Percentiles rank a stretch among this genome's conserved stretches.
phyloP scores from a whole-genome alignment of 306 rosid species.

The Trifolium subterraneum region DNA sequence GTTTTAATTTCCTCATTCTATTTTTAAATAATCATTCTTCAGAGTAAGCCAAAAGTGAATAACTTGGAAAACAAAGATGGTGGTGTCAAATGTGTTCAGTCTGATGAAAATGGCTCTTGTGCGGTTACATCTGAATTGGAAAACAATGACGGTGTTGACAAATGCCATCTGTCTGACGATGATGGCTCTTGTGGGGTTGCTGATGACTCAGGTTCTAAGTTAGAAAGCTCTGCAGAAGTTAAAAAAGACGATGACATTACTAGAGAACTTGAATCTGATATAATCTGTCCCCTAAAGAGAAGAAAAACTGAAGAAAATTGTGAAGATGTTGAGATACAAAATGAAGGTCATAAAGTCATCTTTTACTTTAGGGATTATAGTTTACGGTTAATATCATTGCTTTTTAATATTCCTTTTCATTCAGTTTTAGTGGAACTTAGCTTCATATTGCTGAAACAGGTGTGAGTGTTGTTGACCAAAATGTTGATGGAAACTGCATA shows the following conservation, averaged over 20 bases:
- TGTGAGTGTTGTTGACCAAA: constrained; percentile 44
- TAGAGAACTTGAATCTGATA: constrained; percentile 51
- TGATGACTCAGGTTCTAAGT: constrained; percentile 45
- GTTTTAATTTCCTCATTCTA: constrained; percentile 17
- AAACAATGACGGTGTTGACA: constrained; percentile 46
- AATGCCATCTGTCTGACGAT: constrained; percentile 48
- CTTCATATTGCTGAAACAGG: constrained; percentile 49
- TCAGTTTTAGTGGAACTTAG: constrained; percentile 31
- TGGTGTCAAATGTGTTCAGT: constrained; percentile 37
- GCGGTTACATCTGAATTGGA: constrained; percentile 33
- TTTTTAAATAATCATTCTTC: constrained; percentile 12
- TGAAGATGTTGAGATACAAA: constrained; percentile 44
- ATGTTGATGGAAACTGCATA: constrained; percentile 42
- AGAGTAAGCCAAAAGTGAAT: constrained; percentile 49
- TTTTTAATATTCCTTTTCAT: constrained; percentile 28
- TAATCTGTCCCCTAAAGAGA: constrained; percentile 64
- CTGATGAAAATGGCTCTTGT: constrained; percentile 38
- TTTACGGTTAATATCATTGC: constrained; percentile 8
- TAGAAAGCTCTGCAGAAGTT: constrained; percentile 55
- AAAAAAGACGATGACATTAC: constrained; percentile 46
- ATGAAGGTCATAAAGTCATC: constrained; percentile 57
- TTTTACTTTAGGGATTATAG: constrained; percentile 12
- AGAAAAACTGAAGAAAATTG: constrained; percentile 58
- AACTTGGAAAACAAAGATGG: constrained; percentile 50
- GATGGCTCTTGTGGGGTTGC: constrained; percentile 52